These are phyloP conservation scores for Agastache rugosa DNA, from an alignment of 257 asterid species.

Conservation along the genomic window DNA sequence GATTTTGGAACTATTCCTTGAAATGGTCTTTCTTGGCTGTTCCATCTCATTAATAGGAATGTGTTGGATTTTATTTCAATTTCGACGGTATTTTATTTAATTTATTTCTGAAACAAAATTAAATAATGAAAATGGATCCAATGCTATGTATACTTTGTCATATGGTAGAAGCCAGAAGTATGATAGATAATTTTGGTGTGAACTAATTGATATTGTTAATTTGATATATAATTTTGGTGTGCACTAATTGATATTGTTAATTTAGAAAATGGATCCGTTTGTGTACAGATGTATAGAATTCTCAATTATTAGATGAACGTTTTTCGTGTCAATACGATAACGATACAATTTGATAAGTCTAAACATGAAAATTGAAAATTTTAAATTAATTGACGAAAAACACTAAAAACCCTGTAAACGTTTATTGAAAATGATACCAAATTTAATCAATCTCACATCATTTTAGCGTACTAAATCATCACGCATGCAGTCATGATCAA, in stretches of 20 bases:
- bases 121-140: too few relatives aligned
- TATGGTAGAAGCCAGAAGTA: too few relatives aligned
- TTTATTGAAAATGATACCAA: neutral
- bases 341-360: neutral
- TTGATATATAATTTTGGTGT: too few relatives aligned
- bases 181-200: too few relatives aligned
- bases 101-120: neutral
- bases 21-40: slow-evolving; percentile 11
- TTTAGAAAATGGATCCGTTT: too few relatives aligned
- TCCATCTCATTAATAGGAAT: neutral
- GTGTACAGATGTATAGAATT: too few relatives aligned
- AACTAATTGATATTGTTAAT: too few relatives aligned
- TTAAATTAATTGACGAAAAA: too few relatives aligned
- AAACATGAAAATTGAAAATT: too few relatives aligned
- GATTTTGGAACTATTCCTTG: slow-evolving; percentile 11
- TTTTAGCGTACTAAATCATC: neutral
- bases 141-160: neutral
- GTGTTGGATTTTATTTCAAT: neutral
- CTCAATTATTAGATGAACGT: neutral
- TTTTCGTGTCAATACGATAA: neutral
- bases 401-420: too few relatives aligned
- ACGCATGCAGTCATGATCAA: neutral
- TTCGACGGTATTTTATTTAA: neutral
- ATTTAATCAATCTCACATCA: too few relatives aligned
- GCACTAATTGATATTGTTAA: too few relatives aligned